Conservation (phyloP, 495 filamentous ascomycete species). For the Neurospora discreta region DNA sequence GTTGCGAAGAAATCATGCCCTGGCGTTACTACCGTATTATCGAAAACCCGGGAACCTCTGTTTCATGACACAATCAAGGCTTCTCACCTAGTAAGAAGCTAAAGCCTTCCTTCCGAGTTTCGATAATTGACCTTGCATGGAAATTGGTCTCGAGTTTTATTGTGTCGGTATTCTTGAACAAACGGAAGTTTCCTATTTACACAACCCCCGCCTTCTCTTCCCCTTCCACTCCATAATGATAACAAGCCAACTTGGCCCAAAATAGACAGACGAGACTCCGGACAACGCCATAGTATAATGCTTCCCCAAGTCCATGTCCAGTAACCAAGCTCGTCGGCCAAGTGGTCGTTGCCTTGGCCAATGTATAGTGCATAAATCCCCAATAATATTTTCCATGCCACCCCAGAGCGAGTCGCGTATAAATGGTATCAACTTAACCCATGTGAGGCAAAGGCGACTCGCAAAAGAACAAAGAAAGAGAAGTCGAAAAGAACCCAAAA, state of each 20-base stretch:
- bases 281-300: conserved; percentile 5
- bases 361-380: not conserved
- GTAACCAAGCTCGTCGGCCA: not conserved
- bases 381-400: not conserved
- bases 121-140: not conserved
- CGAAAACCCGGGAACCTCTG: not conserved
- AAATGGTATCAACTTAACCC: conserved; percentile 3
- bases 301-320: conserved; percentile 1
- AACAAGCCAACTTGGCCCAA: not conserved
- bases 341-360: not conserved
- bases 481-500: not conserved
- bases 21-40: not conserved
- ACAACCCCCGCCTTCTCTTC: not conserved
- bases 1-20: not conserved
- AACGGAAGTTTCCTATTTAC: not conserved
- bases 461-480: not conserved
- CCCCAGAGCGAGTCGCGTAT: not conserved
- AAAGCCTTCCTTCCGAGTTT: not conserved
- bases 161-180: not conserved
- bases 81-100: not conserved
- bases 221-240: not conserved
- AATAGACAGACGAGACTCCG: not conserved
- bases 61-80: not conserved
- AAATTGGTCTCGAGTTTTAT: not conserved
- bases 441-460: not conserved